These are phyloP conservation scores for cucumber (Cucumis sativus) DNA, from an alignment of 306 rosid species.

Conservation along the genomic window Cucumber_9930_V3 NC_026657.2:29947001-29947500, in stretches of 20 bases:
- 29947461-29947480: not conserved
- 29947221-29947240: not conserved
- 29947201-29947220: not conserved
- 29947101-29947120: conserved; percentile 71
- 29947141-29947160: conserved; percentile 84
- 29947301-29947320: not conserved
- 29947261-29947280: not conserved
- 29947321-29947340: not conserved
- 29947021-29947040: not conserved
- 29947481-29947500: not conserved
- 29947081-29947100: conserved; percentile 65
- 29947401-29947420: not conserved
- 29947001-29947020: not conserved
- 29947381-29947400: not conserved
- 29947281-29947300: not conserved
- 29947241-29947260: not conserved
- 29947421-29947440: not conserved
- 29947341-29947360: not conserved
- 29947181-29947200: conserved; percentile 66
- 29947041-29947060: conserved; percentile 31
- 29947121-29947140: conserved; percentile 70
- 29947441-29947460: not conserved
- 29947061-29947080: conserved; percentile 97
- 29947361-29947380: not conserved
- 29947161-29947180: conserved; percentile 94